Percentiles rank a stretch among this genome's conserved stretches.
Evolutionary conservation across 2,329 filamentous ascomycete genomes (phyloP).

Genomic region (Phyllachora maydis): DNA sequence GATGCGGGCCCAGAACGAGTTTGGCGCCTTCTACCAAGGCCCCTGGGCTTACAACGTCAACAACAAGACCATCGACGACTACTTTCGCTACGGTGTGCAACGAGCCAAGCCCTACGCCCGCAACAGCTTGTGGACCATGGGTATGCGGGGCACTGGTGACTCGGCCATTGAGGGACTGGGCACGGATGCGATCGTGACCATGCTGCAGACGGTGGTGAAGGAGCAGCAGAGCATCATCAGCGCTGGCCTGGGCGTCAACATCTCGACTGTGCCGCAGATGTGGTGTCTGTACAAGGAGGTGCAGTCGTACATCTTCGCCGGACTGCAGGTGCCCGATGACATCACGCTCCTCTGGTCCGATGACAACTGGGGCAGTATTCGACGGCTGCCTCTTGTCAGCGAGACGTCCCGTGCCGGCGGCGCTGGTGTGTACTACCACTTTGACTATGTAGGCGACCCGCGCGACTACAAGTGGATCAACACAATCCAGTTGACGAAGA

Average conservation of each 20-base stretch:
- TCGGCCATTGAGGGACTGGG: slow-evolving; percentile 34
- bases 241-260: slow-evolving; percentile 28
- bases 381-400: slow-evolving; percentile 35
- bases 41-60: slow-evolving; percentile 52
- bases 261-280: slow-evolving; percentile 38
- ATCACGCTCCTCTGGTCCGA: slow-evolving; percentile 49
- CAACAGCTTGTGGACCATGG: slow-evolving; percentile 44
- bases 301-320: slow-evolving; percentile 44
- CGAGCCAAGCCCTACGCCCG: slow-evolving; percentile 44
- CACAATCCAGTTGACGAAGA: slow-evolving; percentile 39
- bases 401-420: slow-evolving; percentile 39
- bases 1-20: slow-evolving; percentile 38
- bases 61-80: slow-evolving; percentile 45
- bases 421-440: slow-evolving; percentile 44
- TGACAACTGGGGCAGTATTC: slow-evolving; percentile 48
- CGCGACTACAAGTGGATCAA: slow-evolving; percentile 39
- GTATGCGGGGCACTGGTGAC: slow-evolving; percentile 52
- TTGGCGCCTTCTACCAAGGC: slow-evolving; percentile 29
- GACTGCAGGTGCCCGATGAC: slow-evolving; percentile 41
- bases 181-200: slow-evolving; percentile 30
- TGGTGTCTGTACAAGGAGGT: slow-evolving; percentile 64
- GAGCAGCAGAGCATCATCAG: slow-evolving; percentile 37
- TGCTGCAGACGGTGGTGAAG: slow-evolving; percentile 37
- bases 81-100: slow-evolving; percentile 45
- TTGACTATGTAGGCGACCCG: slow-evolving; percentile 28